Evolutionary conservation across 2,329 filamentous ascomycete genomes (phyloP), one percentile per base, ranked within the genome.

Genomic region (Neopestalotiopsis sp.): DNA sequence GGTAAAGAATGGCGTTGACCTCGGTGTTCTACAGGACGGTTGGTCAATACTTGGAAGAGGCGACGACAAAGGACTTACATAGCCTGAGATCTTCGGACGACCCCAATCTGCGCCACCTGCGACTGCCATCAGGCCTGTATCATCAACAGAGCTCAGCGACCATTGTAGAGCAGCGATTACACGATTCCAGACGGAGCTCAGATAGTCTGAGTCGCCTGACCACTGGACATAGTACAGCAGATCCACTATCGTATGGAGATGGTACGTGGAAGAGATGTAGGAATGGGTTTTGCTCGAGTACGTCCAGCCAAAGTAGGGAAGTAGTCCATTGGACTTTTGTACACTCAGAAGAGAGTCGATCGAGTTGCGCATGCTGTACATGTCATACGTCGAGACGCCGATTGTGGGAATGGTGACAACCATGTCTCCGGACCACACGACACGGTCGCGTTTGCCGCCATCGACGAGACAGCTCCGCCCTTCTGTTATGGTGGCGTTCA

Each of bases 351-450:
- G 79, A 0, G 81, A 81, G 66, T 84, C 81, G 1, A 89, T 70
- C 0, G 84, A 85, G 69, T 87, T 86, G 20, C 81, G 80, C 7
- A 88, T 80, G 45, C 83, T 82, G 24, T 83, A 79, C 63, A 88
- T 77, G 72, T 89, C 86, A 34, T 84, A 84, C 0, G 86, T 89
- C 7, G 85, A 86, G 2, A 89, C 84, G 10, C 86, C 83, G 13
- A 88, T 83, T 40, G 81, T 83, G 2, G 88, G 86, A 0, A 88
- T 80, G 4, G 87, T 85, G 69, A 89, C 86, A 4, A 83, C 83
- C 81, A 90, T 87, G 73, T 91, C 89, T 1, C 89, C 89, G 12
- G 88, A 84, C 88, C 88, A 91, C 2, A 90, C 85, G 20, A 88
- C 79, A 9, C 87, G 82, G 72, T 90, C 88, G 40, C 88, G 81